Percentiles rank a stretch among this genome's conserved stretches.
These are phyloP conservation scores for Corylus heterophylla DNA, from an alignment of 306 rosid species.

Conservation along the genomic window DNA sequence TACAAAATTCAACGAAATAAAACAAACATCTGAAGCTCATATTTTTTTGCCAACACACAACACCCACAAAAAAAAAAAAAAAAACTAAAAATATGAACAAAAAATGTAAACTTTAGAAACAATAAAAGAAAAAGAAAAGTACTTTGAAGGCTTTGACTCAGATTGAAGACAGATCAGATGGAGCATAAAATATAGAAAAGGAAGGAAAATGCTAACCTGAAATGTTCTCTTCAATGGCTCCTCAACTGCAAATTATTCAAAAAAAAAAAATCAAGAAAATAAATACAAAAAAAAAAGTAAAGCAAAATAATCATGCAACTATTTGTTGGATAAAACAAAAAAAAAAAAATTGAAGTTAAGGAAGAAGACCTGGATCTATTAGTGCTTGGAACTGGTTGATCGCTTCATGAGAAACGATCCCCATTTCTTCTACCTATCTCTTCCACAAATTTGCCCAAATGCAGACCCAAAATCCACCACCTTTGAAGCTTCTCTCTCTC, in stretches of 20 bases:
- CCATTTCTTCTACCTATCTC: slow-evolving; percentile 45
- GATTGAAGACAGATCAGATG: slow-evolving; percentile 30
- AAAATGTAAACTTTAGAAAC: not conserved
- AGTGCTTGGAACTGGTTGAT: slow-evolving; percentile 58
- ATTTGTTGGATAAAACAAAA: not conserved
- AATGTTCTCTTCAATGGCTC: slow-evolving; percentile 72
- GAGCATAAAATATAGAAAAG: slow-evolving; percentile 17
- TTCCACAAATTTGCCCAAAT: not conserved
- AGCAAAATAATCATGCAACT: not conserved
- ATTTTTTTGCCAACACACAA: not conserved
- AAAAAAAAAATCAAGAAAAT: slow-evolving; percentile 14
- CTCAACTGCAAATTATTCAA: slow-evolving; percentile 53
- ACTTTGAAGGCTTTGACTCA: not conserved
- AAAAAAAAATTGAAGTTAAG: not conserved
- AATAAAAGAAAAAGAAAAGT: not conserved
- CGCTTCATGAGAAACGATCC: slow-evolving; percentile 70
- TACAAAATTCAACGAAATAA: not conserved
- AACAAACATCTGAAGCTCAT: not conserved
- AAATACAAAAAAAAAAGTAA: not conserved
- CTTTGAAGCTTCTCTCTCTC: slow-evolving; percentile 6
- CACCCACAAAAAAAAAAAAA: not conserved
- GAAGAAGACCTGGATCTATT: slow-evolving; percentile 72
- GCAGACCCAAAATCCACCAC: slow-evolving; percentile 12
- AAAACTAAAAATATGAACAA: not conserved
- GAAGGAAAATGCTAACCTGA: slow-evolving; percentile 61